phyloP scores from a whole-genome alignment of 1,139 yeast species.

The Saccharomyces uvarum region DNA sequence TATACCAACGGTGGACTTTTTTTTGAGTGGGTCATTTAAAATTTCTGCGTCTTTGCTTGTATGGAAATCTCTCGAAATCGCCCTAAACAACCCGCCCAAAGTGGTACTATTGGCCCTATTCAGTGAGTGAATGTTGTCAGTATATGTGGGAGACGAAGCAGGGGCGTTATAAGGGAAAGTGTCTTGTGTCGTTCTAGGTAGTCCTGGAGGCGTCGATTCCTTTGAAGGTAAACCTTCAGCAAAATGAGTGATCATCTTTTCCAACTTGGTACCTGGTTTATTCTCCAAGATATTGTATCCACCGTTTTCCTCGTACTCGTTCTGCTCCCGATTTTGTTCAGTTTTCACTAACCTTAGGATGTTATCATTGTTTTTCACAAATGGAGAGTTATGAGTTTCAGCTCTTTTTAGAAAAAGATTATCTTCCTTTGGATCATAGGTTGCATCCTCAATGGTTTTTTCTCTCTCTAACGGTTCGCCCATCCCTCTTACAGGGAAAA shows the following conservation, averaged over 20 bases:
- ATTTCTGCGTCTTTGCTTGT: slow-evolving; percentile 18
- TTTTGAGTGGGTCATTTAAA: slow-evolving; percentile 28
- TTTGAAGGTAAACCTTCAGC: background rate
- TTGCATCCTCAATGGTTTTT: slow-evolving; percentile 44
- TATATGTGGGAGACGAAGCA: slow-evolving; percentile 1
- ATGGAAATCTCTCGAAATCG: slow-evolving; percentile 19
- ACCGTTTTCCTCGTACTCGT: slow-evolving; percentile 21
- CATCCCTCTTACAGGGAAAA: slow-evolving; percentile 74
- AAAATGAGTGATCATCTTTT: slow-evolving; percentile 26
- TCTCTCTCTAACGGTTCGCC: slow-evolving; percentile 54
- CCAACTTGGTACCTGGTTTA: slow-evolving; percentile 32
- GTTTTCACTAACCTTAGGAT: slow-evolving; percentile 9
- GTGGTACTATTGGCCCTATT: background rate
- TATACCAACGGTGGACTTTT: slow-evolving; percentile 34
- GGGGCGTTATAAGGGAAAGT: slow-evolving; percentile 18
- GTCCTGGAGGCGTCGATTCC: background rate
- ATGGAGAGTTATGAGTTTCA: background rate
- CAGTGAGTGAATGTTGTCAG: background rate
- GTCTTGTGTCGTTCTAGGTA: slow-evolving; percentile 23
- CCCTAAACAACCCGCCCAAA: slow-evolving; percentile 11
- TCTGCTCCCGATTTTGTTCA: slow-evolving; percentile 23
- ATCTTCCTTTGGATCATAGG: slow-evolving; percentile 5
- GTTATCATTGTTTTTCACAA: slow-evolving; percentile 1
- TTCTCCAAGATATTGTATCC: slow-evolving; percentile 32
- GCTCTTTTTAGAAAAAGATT: background rate